Base-by-base conservation (phyloP, 2,329 filamentous ascomycete genomes). In the Nemania serpens region DNA sequence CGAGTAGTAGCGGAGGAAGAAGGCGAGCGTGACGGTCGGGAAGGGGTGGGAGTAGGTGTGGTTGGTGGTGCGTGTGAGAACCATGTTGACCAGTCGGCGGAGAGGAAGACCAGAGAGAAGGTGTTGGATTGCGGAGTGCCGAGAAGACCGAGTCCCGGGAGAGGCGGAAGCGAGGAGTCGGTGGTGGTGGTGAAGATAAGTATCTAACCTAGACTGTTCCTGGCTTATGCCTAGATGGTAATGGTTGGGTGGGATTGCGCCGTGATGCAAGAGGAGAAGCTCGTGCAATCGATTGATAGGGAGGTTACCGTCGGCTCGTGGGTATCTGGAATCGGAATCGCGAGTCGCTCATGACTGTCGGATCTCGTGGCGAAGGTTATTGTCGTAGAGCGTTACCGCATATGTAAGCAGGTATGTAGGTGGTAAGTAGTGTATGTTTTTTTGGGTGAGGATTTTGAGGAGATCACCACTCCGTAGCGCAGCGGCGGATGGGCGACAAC, bases 1-100 rank as follows among this genome's bases (percentile, higher is more conserved):
- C 5, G 83, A 86, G 61, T 90, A 92, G 78, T 95, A 95, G 67
- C 91, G 90, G 51, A 95, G 88, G 78, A 94, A 95, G 83, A 92
- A 95, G 78, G 91, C 91, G 75, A 95, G 88, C 50, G 91, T 92
- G 64, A 95, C 91, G 74, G 91, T 91, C 64, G 90, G 88, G 79
- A 94, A 94, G 50, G 90, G 88, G 77, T 94, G 91, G 66, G 88
- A 83, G 82, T 93, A 93, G 71, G 83, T 85, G 75, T 91, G 89
- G 77, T 84, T 86, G 69, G 85, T 87, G 55, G 84, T 85, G 75
- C 86, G 84, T 6, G 82, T 85, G 76, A 87, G 83, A 65, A 87
- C 84, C 84, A 87, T 87, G 58, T 73, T 82, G 71, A 65, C 72
- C 57, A 29, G 25, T 29, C n/a, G n/a, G n/a, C n/a, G n/a, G n/a